phyloP scores from a whole-genome alignment of 225 moss, liverwort and hornwort species.

The Pleurozium schreberi region DNA sequence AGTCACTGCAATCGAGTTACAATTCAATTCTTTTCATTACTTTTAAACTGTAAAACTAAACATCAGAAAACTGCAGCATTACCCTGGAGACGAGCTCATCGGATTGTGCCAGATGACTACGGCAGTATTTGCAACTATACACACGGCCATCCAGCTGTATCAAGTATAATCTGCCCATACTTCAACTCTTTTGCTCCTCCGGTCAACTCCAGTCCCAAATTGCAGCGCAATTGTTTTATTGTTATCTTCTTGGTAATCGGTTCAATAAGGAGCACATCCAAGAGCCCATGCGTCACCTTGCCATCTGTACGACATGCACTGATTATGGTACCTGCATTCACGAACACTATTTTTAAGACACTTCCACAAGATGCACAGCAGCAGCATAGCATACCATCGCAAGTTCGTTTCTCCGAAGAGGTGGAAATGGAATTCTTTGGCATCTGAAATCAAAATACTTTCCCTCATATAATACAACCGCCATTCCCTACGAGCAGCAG shows the following conservation, averaged over 20 bases:
- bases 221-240: not conserved
- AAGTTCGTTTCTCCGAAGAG: not conserved
- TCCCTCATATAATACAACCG: not conserved
- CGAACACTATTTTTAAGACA: not conserved
- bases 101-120: slow-evolving; percentile 76
- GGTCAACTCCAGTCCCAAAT: not conserved
- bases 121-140: slow-evolving; percentile 75
- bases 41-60: not conserved
- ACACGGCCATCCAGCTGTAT: slow-evolving; percentile 91
- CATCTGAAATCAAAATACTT: not conserved
- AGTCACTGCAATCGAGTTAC: not conserved
- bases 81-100: slow-evolving; percentile 89
- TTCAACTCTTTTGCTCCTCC: not conserved
- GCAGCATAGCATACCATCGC: not conserved
- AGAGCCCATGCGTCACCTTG: not conserved
- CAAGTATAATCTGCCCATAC: slow-evolving; percentile 78
- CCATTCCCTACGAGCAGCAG: not conserved
- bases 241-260: not conserved
- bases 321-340: slow-evolving; percentile 1
- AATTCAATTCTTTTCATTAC: not conserved
- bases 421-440: slow-evolving; percentile 2
- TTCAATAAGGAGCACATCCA: not conserved
- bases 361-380: not conserved
- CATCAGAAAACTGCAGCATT: not conserved
- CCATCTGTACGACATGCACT: not conserved